phyloP scores from a whole-genome alignment of 179 eudicot genomes.

The Beta corolliflora region DNA sequence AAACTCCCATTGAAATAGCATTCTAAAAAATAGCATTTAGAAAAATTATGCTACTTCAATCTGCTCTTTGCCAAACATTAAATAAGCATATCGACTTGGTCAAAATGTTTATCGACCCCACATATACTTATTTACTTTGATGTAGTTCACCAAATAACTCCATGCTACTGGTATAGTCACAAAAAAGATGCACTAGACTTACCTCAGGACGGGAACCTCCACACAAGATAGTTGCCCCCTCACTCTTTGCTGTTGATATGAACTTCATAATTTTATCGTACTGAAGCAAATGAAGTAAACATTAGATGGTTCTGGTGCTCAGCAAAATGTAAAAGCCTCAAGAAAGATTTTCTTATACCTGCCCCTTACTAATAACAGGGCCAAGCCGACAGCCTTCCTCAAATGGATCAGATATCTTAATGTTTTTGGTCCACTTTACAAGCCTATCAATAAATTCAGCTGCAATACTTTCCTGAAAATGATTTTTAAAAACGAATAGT shows the following conservation, averaged over 20 bases:
- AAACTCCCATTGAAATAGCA: background rate
- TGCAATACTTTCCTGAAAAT: slow-evolving; percentile 84
- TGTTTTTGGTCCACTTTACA: slow-evolving; percentile 78
- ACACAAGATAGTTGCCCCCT: slow-evolving; percentile 87
- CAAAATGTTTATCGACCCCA: background rate
- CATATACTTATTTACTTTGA: background rate
- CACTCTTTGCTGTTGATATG: slow-evolving; percentile 86
- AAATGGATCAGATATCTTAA: slow-evolving; percentile 91
- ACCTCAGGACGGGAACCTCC: slow-evolving; percentile 97
- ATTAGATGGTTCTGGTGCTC: slow-evolving; percentile 16
- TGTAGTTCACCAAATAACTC: background rate
- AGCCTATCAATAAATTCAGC: slow-evolving; percentile 76
- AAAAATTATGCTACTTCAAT: background rate
- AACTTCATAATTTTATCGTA: slow-evolving; percentile 77
- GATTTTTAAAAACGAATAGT: background rate
- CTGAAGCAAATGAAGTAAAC: slow-evolving; percentile 45
- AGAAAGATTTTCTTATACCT: slow-evolving; percentile 48
- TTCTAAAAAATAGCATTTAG: background rate
- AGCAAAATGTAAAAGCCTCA: slow-evolving; percentile 2
- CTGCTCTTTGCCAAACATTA: background rate
- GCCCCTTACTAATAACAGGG: slow-evolving; percentile 86
- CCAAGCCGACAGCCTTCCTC: slow-evolving; percentile 98
- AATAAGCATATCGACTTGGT: background rate
- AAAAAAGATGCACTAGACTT: slow-evolving; percentile 2
- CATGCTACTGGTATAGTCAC: background rate